phyloP scores from a whole-genome alignment of 108 stramenopile species.

The Skeletonema costatum region DNA sequence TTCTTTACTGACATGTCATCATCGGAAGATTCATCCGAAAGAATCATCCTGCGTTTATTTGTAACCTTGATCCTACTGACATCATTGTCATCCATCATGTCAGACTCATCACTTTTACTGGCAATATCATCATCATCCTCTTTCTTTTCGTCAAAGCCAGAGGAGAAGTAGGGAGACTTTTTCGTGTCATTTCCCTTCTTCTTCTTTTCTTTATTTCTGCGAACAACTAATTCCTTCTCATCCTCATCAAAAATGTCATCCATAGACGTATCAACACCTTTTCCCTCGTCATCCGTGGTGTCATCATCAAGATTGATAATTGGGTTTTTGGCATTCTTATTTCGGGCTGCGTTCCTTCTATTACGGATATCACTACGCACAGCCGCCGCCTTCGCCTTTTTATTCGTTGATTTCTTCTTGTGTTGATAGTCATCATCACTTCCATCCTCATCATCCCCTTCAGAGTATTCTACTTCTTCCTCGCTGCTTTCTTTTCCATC shows the following conservation, averaged over 20 bases:
- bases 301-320: conserved; percentile 6
- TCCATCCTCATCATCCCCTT: conserved; percentile 52
- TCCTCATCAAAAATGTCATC: conserved; percentile 23
- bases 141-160: not conserved
- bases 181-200: conserved; percentile 10
- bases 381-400: conserved; percentile 2
- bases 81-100: conserved; percentile 6
- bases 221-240: conserved; percentile 2
- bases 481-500: conserved; percentile 20
- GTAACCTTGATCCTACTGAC: conserved; percentile 5
- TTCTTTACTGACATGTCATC: conserved; percentile 1
- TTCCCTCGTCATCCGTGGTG: no score
- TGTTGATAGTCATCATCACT: conserved; percentile 8
- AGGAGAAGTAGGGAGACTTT: conserved; percentile 8
- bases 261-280: no score
- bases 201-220: not conserved
- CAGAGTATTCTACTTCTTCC: conserved; percentile 25
- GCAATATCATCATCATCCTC: not conserved
- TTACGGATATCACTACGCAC: not conserved
- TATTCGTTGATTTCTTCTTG: conserved; percentile 12
- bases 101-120: conserved; percentile 4
- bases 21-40: conserved; percentile 3
- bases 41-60: not conserved
- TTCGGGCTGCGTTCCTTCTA: not conserved
- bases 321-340: conserved; percentile 9